Conservation (phyloP, 331 rosid species). For the Ulmus americana region DNA sequence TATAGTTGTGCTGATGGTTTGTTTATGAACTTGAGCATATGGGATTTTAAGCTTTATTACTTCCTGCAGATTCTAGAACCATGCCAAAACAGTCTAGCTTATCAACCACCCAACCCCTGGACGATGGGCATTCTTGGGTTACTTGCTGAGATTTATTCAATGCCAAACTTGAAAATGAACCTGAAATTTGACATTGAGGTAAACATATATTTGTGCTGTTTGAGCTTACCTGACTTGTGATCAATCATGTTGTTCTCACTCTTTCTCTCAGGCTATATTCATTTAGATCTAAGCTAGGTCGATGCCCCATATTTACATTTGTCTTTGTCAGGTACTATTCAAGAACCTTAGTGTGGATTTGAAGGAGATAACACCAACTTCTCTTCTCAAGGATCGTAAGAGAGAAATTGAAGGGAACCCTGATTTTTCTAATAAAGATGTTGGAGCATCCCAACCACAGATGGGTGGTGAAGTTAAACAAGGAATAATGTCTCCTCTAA, state of each 20-base stretch:
- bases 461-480: slow-evolving; percentile 71
- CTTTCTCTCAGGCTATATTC: background rate
- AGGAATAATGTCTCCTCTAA: slow-evolving; percentile 57
- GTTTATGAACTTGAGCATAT: slow-evolving; percentile 11
- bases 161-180: slow-evolving; percentile 98
- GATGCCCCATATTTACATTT: background rate
- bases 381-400: slow-evolving; percentile 81
- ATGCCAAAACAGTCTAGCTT: slow-evolving; percentile 85
- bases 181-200: slow-evolving; percentile 99
- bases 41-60: slow-evolving; percentile 17
- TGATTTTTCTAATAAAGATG: slow-evolving; percentile 94
- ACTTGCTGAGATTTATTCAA: slow-evolving; percentile 92
- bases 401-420: slow-evolving; percentile 99
- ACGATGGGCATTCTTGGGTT: slow-evolving; percentile 99
- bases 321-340: slow-evolving; percentile 60
- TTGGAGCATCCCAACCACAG: slow-evolving; percentile 76
- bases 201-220: background rate
- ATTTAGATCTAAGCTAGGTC: background rate
- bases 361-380: slow-evolving; percentile 90
- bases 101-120: slow-evolving; percentile 99
- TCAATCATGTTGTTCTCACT: background rate
- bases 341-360: slow-evolving; percentile 81
- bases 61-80: slow-evolving; percentile 77
- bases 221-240: slow-evolving; percentile 4
- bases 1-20: slow-evolving; percentile 23